These are phyloP conservation scores for Sergeia podlipaevii DNA, from an alignment of 208 protist genomes.

Conservation along the genomic window DNA sequence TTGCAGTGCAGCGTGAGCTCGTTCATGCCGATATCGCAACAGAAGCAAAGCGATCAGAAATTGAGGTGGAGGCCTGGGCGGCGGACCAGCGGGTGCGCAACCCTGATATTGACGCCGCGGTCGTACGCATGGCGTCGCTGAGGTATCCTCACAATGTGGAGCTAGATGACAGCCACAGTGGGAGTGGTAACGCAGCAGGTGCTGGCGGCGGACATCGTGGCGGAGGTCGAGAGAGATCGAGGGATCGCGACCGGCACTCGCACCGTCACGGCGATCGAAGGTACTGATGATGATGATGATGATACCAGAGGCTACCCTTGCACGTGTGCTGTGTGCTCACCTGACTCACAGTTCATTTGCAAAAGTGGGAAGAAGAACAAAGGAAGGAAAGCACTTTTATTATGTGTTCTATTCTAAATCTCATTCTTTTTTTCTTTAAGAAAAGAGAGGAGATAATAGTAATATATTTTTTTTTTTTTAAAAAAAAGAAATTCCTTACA, in stretches of 20 bases:
- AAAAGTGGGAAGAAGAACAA: no score
- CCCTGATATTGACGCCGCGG: conserved; percentile 45
- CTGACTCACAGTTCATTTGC: no score
- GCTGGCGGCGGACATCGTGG: conserved; percentile 1
- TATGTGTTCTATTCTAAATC: no score
- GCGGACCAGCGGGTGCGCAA: conserved; percentile 58
- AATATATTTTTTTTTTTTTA: no score
- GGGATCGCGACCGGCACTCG: conserved; percentile 2
- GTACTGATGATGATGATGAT: background rate
- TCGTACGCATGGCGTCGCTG: conserved; percentile 46
- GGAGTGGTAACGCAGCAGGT: background rate
- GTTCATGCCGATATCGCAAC: conserved; percentile 33
- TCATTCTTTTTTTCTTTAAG: no score
- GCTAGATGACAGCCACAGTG: conserved; percentile 9
- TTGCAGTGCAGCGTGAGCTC: conserved; percentile 49
- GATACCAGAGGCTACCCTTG: background rate
- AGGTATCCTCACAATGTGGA: conserved; percentile 40
- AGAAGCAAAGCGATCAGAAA: conserved; percentile 11
- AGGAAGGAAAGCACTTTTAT: no score
- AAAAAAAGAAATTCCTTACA: no score
- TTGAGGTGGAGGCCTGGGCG: conserved; percentile 64
- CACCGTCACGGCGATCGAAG: background rate
- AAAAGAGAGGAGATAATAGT: no score
- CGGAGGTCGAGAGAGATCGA: background rate
- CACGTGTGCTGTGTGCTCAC: no score